Evolutionary conservation across 208 protist genomes (phyloP).

Genomic region (Trypanosoma lewisi): DNA sequence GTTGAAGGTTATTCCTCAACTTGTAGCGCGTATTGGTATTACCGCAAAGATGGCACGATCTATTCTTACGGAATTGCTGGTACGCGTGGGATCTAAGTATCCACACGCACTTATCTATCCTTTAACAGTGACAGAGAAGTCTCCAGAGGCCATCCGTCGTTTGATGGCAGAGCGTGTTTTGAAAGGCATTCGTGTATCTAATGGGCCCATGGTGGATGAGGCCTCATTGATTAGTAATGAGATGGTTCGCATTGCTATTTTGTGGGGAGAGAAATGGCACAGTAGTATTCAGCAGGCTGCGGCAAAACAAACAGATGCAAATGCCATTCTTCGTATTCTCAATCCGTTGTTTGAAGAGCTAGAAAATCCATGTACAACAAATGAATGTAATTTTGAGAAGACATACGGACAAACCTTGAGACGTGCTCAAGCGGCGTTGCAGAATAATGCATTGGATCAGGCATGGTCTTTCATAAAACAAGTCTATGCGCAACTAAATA

Average conservation of each 20-base stretch:
- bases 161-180: conserved; percentile 83
- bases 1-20: conserved; percentile 99
- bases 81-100: conserved; percentile 94
- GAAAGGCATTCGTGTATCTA: conserved; percentile 70
- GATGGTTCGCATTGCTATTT: conserved; percentile 98
- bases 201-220: conserved; percentile 89
- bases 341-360: conserved; percentile 95
- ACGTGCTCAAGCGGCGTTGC: conserved; percentile 52
- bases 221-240: conserved; percentile 97
- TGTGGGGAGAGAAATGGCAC: conserved; percentile 96
- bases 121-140: conserved; percentile 96
- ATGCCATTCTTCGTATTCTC: conserved; percentile 91
- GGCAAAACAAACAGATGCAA: conserved; percentile 93
- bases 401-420: conserved; percentile 67
- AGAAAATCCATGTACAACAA: conserved; percentile 86
- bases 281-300: conserved; percentile 96
- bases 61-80: conserved; percentile 94
- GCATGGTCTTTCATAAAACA: conserved; percentile 82
- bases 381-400: conserved; percentile 94
- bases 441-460: conserved; percentile 53
- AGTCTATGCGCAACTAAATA: conserved; percentile 80
- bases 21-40: conserved; percentile 98
- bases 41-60: conserved; percentile 77
- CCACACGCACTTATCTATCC: conserved; percentile 99
- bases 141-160: conserved; percentile 65